Evolutionary conservation across 169 alveolate species (phyloP), one percentile per base, ranked within the genome.

Genomic region (Eimeria falciformis): DNA sequence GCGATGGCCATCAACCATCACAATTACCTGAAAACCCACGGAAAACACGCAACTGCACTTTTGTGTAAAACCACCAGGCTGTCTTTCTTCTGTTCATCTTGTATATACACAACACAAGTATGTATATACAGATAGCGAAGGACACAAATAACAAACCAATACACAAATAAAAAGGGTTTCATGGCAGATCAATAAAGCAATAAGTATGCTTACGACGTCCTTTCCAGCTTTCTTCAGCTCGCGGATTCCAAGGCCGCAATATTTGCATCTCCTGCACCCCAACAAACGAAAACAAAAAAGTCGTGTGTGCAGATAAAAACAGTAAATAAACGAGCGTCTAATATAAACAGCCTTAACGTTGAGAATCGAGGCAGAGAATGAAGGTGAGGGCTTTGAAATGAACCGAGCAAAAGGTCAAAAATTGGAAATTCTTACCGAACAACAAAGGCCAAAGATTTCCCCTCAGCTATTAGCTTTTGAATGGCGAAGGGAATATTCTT

Each of bases 1-100:
- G n/a, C 68, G 89, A 14, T 79, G 89, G 14, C 89, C 89, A 33
- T 79, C 73, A 5, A 79, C 89, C 89, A 79, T 79, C 11, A 79
- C 37, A 40, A 53, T 62, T 65, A 79, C 89, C 89, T 79, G 89
- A 7, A 33, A 14, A 6, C 11, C 2, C 83, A 71, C 83, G 7
- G 23, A 29, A 71, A 40, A 71, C 23, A 14, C 37, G 21, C 7
- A 3, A 17, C 1, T 37, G 21, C 40, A 33, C 40, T 33, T 33
- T 33, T 33, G 40, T 33, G 40, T 33, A 33, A 33, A 33, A 1
- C 40, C 40, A 33, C 40, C 40, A 33, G 40, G 40, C 40, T 33
- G 40, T 2, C 2, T 33, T 33, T 2, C 2, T 33, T 33, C 40
- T 2, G 0, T 2, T 33, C 40, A 0, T 33, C 40, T 33, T 33